Evolutionary conservation across 257 asterid genomes (phyloP).

Genomic region (Fraxinus pennsylvanica): DNA sequence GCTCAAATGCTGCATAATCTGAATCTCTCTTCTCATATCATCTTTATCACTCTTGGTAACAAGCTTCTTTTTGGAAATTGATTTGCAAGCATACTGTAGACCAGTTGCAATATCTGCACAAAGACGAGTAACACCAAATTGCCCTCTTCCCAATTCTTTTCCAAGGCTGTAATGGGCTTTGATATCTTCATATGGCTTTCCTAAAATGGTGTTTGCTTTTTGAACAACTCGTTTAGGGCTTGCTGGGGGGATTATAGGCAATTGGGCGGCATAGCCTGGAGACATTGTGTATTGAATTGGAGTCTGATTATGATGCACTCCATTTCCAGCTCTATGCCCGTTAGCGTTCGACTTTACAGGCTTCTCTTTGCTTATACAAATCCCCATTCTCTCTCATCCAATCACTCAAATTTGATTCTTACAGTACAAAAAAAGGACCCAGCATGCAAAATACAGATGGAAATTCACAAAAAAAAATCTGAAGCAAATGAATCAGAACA

Average conservation of each 20-base stretch:
- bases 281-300: constrained; percentile 55
- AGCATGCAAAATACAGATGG: constrained; percentile 8
- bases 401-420: constrained; percentile 9
- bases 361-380: constrained; percentile 45
- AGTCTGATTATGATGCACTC: constrained; percentile 32
- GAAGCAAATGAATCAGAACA: constrained; percentile 5
- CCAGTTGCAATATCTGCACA: constrained; percentile 57
- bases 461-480: constrained; percentile 9
- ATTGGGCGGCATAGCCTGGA: constrained; percentile 52
- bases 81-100: constrained; percentile 67
- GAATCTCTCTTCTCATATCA: constrained; percentile 80
- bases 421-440: neutral
- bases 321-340: constrained; percentile 34
- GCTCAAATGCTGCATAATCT: constrained; percentile 81
- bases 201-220: constrained; percentile 53
- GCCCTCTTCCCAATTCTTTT: constrained; percentile 73
- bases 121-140: constrained; percentile 71
- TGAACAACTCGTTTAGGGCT: constrained; percentile 39
- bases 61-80: constrained; percentile 71
- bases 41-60: constrained; percentile 63
- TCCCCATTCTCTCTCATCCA: constrained; percentile 37
- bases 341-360: constrained; percentile 26
- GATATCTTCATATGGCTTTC: constrained; percentile 64
- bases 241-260: constrained; percentile 34
- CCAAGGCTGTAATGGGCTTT: constrained; percentile 53